Conservation (phyloP, 2,329 filamentous ascomycete species). For the Ascochyta rabiei region DNA sequence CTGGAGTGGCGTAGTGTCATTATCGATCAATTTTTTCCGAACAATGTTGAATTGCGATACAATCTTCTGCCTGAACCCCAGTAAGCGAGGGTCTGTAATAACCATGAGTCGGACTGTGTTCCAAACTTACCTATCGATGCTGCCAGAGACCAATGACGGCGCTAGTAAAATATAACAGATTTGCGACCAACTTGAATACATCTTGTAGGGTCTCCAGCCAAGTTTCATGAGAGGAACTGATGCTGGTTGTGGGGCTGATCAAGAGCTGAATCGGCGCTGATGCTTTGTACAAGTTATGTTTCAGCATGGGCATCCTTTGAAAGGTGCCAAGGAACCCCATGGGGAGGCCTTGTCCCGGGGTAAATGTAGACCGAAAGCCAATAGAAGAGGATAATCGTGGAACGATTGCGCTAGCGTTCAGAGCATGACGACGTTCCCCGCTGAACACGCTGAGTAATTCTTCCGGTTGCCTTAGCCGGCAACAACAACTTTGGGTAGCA, state of each 20-base stretch:
- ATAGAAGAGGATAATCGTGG: neutral
- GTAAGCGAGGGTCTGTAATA: neutral
- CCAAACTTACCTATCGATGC: constrained; percentile 23
- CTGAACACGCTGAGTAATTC: neutral
- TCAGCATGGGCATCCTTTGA: neutral
- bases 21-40: constrained; percentile 30
- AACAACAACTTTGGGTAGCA: neutral
- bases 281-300: neutral
- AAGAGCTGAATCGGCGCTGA: neutral
- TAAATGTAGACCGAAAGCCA: constrained; percentile 22
- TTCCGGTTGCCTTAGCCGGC: constrained; percentile 5
- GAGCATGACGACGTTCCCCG: neutral
- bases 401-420: neutral
- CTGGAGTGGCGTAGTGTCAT: constrained; percentile 57
- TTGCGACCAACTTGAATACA: neutral
- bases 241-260: neutral
- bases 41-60: constrained; percentile 32
- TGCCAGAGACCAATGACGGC: neutral
- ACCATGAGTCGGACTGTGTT: neutral
- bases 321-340: neutral
- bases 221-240: neutral
- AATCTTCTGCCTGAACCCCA: constrained; percentile 14
- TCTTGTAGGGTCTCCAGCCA: neutral
- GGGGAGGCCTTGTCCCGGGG: constrained; percentile 11
- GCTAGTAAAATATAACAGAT: neutral